Percentiles rank a stretch among this genome's conserved stretches.
These are phyloP conservation scores for Exsudoporus frostii DNA, from an alignment of 768 basidiomycete genomes.

Conservation along the genomic window DNA sequence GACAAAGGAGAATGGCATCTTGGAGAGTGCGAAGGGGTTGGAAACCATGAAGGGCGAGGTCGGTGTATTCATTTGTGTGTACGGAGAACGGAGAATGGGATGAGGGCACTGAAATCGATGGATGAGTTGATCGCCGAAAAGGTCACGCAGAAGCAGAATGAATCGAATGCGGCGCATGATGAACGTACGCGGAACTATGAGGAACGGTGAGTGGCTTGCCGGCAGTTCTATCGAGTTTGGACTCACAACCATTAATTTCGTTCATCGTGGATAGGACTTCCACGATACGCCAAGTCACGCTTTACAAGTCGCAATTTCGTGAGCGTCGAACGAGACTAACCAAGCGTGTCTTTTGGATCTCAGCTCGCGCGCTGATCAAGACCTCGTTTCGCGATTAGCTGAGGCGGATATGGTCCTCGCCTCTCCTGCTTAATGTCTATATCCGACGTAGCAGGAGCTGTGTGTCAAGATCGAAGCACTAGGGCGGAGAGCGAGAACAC, in stretches of 20 bases:
- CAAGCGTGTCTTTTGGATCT: conserved; percentile 92
- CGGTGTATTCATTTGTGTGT: conserved; percentile 11
- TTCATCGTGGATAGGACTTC: conserved; percentile 82
- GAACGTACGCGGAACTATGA: conserved; percentile 95
- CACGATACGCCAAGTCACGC: conserved; percentile 85
- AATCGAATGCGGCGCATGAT: conserved; percentile 94
- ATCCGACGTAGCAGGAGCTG: conserved; percentile 58
- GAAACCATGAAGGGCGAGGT: conserved; percentile 86
- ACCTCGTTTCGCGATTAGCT: conserved; percentile 82
- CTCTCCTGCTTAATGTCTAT: neutral
- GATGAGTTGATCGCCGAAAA: conserved; percentile 88
- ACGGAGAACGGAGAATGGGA: neutral
- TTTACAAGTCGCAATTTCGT: conserved; percentile 83
- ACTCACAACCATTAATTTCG: neutral
- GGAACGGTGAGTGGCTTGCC: conserved; percentile 62
- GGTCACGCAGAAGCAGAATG: conserved; percentile 90
- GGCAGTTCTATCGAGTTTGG: neutral
- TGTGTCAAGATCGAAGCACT: conserved; percentile 93
- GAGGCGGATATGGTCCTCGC: conserved; percentile 95
- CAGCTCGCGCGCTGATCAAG: conserved; percentile 91
- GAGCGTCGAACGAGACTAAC: conserved; percentile 88
- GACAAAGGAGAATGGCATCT: conserved; percentile 60
- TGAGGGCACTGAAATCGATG: conserved; percentile 58
- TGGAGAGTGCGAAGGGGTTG: conserved; percentile 71
- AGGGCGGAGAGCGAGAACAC: conserved; percentile 73